A percentile compares a stretch with the other conserved stretches of the same genome.
phyloP scores from a whole-genome alignment of 495 filamentous ascomycete species.

The Penicillium chermesinum region DNA sequence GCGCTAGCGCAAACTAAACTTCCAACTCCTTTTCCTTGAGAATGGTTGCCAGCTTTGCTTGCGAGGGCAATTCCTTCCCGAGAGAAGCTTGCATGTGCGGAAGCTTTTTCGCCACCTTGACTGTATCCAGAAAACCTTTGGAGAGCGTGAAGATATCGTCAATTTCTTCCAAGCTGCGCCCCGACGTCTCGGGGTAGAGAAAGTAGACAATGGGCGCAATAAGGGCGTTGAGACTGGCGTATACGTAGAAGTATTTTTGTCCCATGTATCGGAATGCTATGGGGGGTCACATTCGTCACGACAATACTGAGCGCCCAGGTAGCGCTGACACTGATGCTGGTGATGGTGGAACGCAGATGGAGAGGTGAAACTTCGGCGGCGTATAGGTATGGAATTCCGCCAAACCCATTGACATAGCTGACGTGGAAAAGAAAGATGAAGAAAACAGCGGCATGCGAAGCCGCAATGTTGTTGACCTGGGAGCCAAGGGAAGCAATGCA shows the following conservation, averaged over 20 bases:
- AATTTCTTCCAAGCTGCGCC: constrained; percentile 49
- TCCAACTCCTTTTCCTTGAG: not conserved
- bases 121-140: constrained; percentile 7
- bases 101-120: constrained; percentile 9
- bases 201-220: constrained; percentile 20
- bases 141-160: constrained; percentile 46
- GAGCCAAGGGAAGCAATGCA: constrained; percentile 29
- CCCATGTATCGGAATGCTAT: constrained; percentile 14
- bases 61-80: not conserved
- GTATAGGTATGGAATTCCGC: constrained; percentile 51
- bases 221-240: constrained; percentile 11
- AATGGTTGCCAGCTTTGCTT: not conserved
- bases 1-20: not conserved
- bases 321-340: constrained; percentile 40
- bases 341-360: constrained; percentile 43
- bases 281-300: constrained; percentile 20
- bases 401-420: constrained; percentile 49
- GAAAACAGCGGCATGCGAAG: constrained; percentile 31
- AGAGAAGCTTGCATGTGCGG: not conserved
- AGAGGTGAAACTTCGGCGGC: constrained; percentile 49
- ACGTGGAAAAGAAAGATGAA: constrained; percentile 52
- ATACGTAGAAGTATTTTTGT: constrained; percentile 20
- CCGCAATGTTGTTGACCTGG: constrained; percentile 13
- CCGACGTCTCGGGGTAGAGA: constrained; percentile 52
- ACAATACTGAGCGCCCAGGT: constrained; percentile 35